Percentiles rank a stretch among this genome's conserved stretches.
phyloP scores from a whole-genome alignment of 345 rosid species.

The Corchorus olitorius region DNA sequence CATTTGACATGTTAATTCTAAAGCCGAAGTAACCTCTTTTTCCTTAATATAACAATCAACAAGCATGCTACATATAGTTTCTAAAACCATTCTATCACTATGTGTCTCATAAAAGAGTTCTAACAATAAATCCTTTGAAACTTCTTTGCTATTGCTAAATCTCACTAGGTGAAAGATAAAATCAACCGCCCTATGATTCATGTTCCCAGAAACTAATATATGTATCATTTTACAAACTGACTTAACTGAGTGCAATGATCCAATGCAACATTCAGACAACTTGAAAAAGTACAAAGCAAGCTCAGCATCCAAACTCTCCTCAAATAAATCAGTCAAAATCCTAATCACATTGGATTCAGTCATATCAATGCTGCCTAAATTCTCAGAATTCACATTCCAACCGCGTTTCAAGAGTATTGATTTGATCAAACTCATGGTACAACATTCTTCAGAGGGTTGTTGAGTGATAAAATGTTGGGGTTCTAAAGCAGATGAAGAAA shows the following conservation, averaged over 20 bases:
- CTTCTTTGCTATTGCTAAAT: constrained; percentile 31
- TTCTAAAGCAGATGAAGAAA: constrained; percentile 12
- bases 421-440: constrained; percentile 16
- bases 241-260: constrained; percentile 28
- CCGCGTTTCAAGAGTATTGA: constrained; percentile 27
- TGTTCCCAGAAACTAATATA: constrained; percentile 44
- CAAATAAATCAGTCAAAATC: constrained; percentile 37
- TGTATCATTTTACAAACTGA: constrained; percentile 40
- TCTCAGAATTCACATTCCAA: constrained; percentile 27
- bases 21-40: constrained; percentile 34
- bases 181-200: constrained; percentile 43
- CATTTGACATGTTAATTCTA: constrained; percentile 30
- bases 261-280: constrained; percentile 43
- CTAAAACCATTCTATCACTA: constrained; percentile 35
- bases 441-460: background rate
- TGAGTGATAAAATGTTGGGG: background rate
- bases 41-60: constrained; percentile 44
- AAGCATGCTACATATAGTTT: constrained; percentile 40
- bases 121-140: constrained; percentile 24
- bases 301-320: constrained; percentile 44
- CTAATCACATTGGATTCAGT: constrained; percentile 30
- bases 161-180: constrained; percentile 33
- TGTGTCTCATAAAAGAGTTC: constrained; percentile 38
- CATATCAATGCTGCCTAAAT: constrained; percentile 28
- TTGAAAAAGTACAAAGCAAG: constrained; percentile 45